Evolutionary conservation across 2,329 filamentous ascomycete genomes (phyloP).

Genomic region (Penicillium crustosum): DNA sequence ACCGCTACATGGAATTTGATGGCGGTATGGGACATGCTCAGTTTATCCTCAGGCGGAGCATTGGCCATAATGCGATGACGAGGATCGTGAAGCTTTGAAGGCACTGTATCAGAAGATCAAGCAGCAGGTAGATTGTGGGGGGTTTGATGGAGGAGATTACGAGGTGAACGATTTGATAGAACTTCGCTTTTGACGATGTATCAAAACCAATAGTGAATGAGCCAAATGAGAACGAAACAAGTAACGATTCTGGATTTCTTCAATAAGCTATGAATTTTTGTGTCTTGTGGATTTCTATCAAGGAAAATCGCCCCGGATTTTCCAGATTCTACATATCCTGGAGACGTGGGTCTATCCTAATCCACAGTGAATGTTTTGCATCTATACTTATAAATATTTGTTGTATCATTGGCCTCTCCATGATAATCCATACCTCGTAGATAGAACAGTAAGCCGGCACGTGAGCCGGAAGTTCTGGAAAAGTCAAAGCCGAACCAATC

Average conservation of each 20-base stretch:
- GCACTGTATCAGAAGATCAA: neutral
- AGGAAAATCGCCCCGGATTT: neutral
- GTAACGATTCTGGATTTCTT: neutral
- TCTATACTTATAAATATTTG: neutral
- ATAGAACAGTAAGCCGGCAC: neutral
- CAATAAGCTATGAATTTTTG: neutral
- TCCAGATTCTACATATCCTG: neutral
- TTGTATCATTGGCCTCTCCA: neutral
- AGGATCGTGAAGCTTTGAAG: neutral
- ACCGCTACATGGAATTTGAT: neutral
- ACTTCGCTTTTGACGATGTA: neutral
- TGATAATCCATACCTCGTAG: neutral
- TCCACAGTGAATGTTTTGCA: neutral
- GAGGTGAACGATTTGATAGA: neutral
- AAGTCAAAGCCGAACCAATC: constrained; percentile 7
- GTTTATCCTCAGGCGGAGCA: neutral
- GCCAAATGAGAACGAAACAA: neutral
- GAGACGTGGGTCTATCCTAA: neutral
- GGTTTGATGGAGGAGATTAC: neutral
- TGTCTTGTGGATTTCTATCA: no score
- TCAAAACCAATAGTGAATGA: neutral
- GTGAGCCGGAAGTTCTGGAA: neutral
- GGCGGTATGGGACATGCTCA: neutral
- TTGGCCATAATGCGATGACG: neutral
- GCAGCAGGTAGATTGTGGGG: neutral